These are phyloP conservation scores for Phialocephala sp. DNA, from an alignment of 2,329 filamentous ascomycete species.

Conservation along the genomic window DNA sequence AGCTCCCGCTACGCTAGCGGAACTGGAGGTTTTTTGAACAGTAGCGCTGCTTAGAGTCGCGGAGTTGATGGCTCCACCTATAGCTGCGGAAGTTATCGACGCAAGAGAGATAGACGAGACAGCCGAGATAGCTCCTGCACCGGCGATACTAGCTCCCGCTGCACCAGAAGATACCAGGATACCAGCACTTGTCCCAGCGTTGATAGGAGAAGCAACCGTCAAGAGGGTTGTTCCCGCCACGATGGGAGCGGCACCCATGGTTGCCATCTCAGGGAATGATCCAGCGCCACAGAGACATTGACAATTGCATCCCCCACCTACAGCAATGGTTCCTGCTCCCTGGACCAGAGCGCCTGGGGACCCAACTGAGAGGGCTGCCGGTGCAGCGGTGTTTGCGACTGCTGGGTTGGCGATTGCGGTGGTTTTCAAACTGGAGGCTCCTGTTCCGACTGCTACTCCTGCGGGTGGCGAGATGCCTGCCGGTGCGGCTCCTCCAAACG, in stretches of 20 bases:
- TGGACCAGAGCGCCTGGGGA: conserved; percentile 28
- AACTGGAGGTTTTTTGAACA: neutral
- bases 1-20: neutral
- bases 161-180: neutral
- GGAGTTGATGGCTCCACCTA: neutral
- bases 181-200: too few species aligned
- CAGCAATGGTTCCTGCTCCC: conserved; percentile 26
- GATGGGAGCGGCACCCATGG: conserved; percentile 8
- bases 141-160: too few species aligned
- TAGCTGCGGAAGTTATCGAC: neutral
- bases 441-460: too few species aligned
- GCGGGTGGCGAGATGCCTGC: too few species aligned
- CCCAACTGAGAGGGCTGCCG: conserved; percentile 23
- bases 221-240: conserved; percentile 20
- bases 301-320: conserved; percentile 34
- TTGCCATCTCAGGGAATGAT: conserved; percentile 29
- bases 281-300: conserved; percentile 31
- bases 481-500: conserved; percentile 14
- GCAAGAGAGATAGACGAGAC: conserved; percentile 1
- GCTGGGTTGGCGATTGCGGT: neutral
- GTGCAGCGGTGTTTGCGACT: neutral
- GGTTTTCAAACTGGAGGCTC: too few species aligned
- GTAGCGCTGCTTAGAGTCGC: neutral
- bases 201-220: conserved; percentile 10
- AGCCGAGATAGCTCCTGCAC: too few species aligned